phyloP scores from a whole-genome alignment of 163 green algal species.

The Chloromonas sp. region DNA sequence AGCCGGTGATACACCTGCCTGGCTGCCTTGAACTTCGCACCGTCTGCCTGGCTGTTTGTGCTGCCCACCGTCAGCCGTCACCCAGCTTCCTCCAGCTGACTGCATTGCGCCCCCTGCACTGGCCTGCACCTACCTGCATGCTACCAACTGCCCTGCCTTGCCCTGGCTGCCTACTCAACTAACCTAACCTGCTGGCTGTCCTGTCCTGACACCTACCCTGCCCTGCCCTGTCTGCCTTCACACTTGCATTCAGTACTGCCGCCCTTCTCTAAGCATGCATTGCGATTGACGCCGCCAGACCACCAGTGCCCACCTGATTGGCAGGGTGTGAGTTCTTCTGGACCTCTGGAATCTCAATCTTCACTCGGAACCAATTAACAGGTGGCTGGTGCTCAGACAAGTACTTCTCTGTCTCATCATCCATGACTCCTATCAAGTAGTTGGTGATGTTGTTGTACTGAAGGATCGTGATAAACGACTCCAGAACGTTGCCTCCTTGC shows the following conservation, averaged over 20 bases:
- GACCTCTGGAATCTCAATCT: slow-evolving; percentile 10
- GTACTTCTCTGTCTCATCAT: slow-evolving; percentile 37
- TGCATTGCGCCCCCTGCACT: too few relatives aligned
- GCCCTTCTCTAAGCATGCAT: too few relatives aligned
- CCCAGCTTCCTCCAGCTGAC: too few relatives aligned
- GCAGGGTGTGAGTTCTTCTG: slow-evolving; percentile 19
- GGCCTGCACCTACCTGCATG: too few relatives aligned
- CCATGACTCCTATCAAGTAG: slow-evolving; percentile 38
- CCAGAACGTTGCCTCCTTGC: slow-evolving; percentile 39
- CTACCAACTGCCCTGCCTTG: too few relatives aligned
- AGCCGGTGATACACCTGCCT: too few relatives aligned
- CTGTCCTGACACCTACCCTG: neutral
- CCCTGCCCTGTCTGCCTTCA: neutral
- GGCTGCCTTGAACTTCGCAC: too few relatives aligned
- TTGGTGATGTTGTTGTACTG: slow-evolving; percentile 33
- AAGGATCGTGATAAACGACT: slow-evolving; percentile 39
- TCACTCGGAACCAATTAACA: slow-evolving; percentile 24
- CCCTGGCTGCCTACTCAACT: too few relatives aligned
- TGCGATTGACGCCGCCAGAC: too few relatives aligned
- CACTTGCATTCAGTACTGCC: neutral
- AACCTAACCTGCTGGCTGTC: too few relatives aligned
- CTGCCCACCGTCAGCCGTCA: too few relatives aligned
- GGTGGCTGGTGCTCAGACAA: neutral
- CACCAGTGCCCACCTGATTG: neutral
- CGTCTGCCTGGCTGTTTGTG: too few relatives aligned